Conservation (phyloP, 2,329 filamentous ascomycete genomes). For the Beauveria bassiana region DNA sequence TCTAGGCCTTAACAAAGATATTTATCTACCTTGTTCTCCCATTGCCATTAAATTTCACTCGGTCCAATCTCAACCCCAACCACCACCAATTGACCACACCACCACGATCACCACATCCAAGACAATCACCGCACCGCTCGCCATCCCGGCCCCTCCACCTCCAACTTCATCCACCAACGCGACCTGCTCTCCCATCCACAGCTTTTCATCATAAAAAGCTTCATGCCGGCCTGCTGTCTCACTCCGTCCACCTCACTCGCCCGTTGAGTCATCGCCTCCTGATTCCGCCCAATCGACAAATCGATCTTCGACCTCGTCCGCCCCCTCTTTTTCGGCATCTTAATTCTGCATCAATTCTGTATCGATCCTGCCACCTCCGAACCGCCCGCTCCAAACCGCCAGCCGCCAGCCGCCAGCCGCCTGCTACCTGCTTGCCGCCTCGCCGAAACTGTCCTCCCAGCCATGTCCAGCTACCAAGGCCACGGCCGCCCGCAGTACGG, state of each 20-base stretch:
- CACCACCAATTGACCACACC: not conserved
- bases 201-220: not conserved
- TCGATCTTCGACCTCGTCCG: not conserved
- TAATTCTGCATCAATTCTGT: not conserved
- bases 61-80: too few species aligned
- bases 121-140: not conserved
- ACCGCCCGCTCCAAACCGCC: not conserved
- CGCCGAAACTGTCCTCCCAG: not conserved
- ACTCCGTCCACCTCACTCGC: not conserved
- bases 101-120: not conserved
- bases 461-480: slow-evolving; percentile 7
- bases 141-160: not conserved
- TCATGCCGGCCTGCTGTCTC: slow-evolving; percentile 1
- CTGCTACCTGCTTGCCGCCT: not conserved
- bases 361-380: not conserved
- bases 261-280: not conserved
- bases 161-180: not conserved
- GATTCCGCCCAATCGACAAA: not conserved
- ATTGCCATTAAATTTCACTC: too few species aligned
- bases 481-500: slow-evolving; percentile 9
- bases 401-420: not conserved
- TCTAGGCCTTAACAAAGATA: not conserved
- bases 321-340: not conserved
- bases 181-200: not conserved
- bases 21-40: not conserved